These are phyloP conservation scores for Lasiosphaeria hispida DNA, from an alignment of 495 filamentous ascomycete genomes.

Conservation along the genomic window DNA sequence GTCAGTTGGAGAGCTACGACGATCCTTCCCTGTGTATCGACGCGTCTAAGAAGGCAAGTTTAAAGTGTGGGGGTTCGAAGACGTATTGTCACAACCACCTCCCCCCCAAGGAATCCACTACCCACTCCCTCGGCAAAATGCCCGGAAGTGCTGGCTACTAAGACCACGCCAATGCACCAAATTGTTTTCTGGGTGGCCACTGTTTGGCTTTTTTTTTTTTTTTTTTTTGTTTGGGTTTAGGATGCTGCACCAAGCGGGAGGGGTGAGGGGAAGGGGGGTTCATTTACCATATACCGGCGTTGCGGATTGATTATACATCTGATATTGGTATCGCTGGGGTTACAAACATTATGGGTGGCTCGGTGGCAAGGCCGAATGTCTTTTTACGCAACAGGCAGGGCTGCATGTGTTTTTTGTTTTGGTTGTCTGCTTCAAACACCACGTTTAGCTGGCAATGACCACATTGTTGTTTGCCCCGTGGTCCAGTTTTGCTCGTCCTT, in stretches of 20 bases:
- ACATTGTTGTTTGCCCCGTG: too few relatives aligned
- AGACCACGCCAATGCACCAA: too few relatives aligned
- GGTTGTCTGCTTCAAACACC: neutral
- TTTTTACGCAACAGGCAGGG: neutral
- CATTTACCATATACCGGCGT: slow-evolving; percentile 6
- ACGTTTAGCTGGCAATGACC: too few relatives aligned
- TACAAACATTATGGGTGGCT: neutral
- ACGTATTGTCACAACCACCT: slow-evolving; percentile 52
- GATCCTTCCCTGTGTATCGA: slow-evolving; percentile 52
- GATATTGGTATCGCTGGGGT: neutral
- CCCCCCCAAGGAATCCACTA: slow-evolving; percentile 38
- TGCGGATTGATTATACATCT: neutral
- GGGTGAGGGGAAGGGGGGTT: neutral
- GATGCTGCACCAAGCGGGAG: slow-evolving; percentile 2
- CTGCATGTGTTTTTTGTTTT: neutral
- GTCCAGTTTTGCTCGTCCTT: too few relatives aligned
- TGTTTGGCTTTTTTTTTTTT: neutral
- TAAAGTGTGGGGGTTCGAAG: slow-evolving; percentile 40
- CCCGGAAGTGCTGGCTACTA: slow-evolving; percentile 47
- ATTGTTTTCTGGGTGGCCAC: too few relatives aligned
- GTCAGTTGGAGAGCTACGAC: slow-evolving; percentile 59
- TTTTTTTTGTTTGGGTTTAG: slow-evolving; percentile 1
- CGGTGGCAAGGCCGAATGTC: neutral
- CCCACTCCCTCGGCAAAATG: slow-evolving; percentile 46
- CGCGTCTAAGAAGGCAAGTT: slow-evolving; percentile 48